phyloP scores from a whole-genome alignment of 2,329 filamentous ascomycete species.

The Ophioceras dolichostomum region DNA sequence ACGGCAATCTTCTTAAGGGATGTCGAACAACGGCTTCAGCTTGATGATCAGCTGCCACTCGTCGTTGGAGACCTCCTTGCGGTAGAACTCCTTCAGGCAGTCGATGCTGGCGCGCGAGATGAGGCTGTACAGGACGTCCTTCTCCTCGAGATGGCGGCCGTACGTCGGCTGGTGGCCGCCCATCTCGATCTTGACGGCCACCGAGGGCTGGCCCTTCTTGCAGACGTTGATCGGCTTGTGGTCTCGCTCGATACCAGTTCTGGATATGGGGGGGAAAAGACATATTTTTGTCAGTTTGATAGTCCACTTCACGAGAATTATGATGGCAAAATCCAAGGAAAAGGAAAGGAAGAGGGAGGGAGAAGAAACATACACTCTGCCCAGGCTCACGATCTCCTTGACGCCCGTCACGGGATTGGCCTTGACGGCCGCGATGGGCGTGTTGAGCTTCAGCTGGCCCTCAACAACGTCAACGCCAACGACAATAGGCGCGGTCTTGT shows the following conservation, averaged over 20 bases:
- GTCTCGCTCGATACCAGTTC: constrained; percentile 92
- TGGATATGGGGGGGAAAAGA: constrained; percentile 25
- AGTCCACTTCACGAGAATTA: constrained; percentile 15
- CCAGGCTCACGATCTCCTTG: constrained; percentile 76
- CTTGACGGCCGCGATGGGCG: constrained; percentile 80
- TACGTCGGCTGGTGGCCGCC: constrained; percentile 86
- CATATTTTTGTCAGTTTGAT: constrained; percentile 15
- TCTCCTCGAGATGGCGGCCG: constrained; percentile 88
- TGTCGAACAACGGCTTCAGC: constrained; percentile 89
- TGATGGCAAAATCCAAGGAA: no score
- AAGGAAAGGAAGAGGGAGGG: not conserved
- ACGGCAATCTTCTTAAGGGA: no score
- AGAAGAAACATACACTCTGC: constrained; percentile 72
- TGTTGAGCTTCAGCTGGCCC: constrained; percentile 74
- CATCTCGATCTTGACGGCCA: constrained; percentile 95
- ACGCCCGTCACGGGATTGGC: constrained; percentile 63
- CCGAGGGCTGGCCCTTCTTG: constrained; percentile 95
- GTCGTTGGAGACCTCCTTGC: constrained; percentile 74
- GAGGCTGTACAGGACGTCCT: constrained; percentile 74
- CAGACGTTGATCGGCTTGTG: constrained; percentile 88
- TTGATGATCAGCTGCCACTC: constrained; percentile 94
- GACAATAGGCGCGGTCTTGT: constrained; percentile 94
- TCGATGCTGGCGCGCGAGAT: constrained; percentile 86
- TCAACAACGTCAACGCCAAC: constrained; percentile 93
- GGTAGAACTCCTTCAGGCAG: constrained; percentile 91